Base-by-base conservation (phyloP, 768 basidiomycete species). In the Lepiota subincarnata region DNA sequence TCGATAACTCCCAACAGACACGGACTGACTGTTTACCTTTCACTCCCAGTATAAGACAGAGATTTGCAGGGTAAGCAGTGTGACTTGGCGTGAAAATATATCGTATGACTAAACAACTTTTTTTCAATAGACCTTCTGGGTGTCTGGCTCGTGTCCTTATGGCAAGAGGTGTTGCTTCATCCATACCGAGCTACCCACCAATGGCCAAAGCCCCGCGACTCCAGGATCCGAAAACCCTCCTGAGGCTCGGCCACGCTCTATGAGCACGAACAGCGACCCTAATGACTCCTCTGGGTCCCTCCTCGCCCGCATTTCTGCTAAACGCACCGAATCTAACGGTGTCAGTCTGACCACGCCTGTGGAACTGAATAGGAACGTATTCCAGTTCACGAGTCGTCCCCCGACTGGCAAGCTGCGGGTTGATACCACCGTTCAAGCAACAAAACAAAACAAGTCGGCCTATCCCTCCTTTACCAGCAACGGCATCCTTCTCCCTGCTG, bases 131-230 rank as follows among this genome's bases (percentile, higher is more conserved):
- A 94, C 92, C 6, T 94, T 94, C 76, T 94, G 92, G 89, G 87
- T 93, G 11, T 92, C 91, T 43, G 92, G 92, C 22, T 91, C 92
- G 14, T 94, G 92, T 65, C 92, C 92, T 0, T 94, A 94, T 59
- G 92, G 92, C 49, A 92, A 92, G 69, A 74, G 92, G 53, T 94
- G 92, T 69, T 94, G 92, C 73, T 94, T 94, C 78, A 93, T 94
- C 62, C 92, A 94, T 64, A 93, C 92, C 1, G 90, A 89, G 62
- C 75, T 91, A 41, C 88, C 90, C 14, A 74, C 77, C 41, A 74
- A 80, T n/a, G 84, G 81, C 22, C 53, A 54, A 48, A 54, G 53
- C 44, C 53, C 53, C 31, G 72, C 75, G 16, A 72, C 80, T 41
- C 79, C 80, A 52, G 79, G 79, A 43, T 74, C 79, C 6, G 67